Conservation (phyloP, 371 early-diverging fungal genomes). For the Catenaria anguillulae region DNA sequence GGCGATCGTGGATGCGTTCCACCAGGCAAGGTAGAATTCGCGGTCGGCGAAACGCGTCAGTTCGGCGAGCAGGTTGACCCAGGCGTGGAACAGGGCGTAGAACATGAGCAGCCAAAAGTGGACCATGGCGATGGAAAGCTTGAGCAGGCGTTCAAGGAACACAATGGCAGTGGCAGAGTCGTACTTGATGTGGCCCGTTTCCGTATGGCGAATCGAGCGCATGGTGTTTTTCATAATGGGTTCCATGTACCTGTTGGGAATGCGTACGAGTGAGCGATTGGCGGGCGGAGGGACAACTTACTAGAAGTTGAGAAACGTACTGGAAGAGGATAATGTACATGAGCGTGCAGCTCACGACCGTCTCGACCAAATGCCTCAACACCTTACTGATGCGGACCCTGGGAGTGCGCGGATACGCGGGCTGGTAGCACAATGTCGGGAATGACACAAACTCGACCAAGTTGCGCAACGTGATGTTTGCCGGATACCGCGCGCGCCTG, state of each 20-base stretch:
- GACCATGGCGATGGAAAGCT: conserved; percentile 62
- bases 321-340: conserved; percentile 72
- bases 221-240: conserved; percentile 74
- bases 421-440: conserved; percentile 82
- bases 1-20: conserved; percentile 70
- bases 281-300: neutral
- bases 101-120: conserved; percentile 80
- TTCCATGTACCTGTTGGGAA: too few relatives aligned
- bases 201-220: conserved; percentile 38
- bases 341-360: conserved; percentile 42
- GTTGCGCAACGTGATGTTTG: conserved; percentile 51
- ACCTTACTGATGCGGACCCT: conserved; percentile 23
- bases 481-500: conserved; percentile 35
- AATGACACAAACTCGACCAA: conserved; percentile 61
- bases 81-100: conserved; percentile 73
- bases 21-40: conserved; percentile 78
- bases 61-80: conserved; percentile 65
- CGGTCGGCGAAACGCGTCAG: conserved; percentile 70
- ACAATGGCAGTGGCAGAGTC: conserved; percentile 25
- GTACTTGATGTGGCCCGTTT: conserved; percentile 15
- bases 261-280: too few relatives aligned
- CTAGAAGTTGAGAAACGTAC: neutral
- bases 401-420: conserved; percentile 58
- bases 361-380: conserved; percentile 23
- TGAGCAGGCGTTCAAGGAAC: conserved; percentile 69